Evolutionary conservation across 164 flowering plant species (phyloP).

Genomic region (Sedum album): DNA sequence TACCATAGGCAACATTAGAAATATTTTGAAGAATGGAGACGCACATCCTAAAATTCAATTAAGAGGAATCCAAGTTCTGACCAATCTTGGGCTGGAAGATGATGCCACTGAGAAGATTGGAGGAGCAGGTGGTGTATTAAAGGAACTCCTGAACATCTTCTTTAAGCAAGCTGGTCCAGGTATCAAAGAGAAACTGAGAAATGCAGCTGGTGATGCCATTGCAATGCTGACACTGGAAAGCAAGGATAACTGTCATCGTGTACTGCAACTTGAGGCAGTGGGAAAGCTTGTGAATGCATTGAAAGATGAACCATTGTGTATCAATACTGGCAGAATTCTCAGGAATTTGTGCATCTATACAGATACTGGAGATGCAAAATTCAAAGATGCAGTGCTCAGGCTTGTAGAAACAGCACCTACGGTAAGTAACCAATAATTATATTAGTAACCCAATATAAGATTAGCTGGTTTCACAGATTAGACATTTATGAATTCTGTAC

Average conservation of each 20-base stretch:
- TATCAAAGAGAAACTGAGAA: slow-evolving; percentile 32
- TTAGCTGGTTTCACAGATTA: neutral
- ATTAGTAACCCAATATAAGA: neutral
- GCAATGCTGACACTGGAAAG: slow-evolving; percentile 81
- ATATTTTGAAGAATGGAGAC: slow-evolving; percentile 57
- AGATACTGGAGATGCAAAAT: slow-evolving; percentile 30
- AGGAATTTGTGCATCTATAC: slow-evolving; percentile 58
- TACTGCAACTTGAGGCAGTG: slow-evolving; percentile 33
- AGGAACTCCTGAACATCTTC: slow-evolving; percentile 52
- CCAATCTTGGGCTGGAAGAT: slow-evolving; percentile 62
- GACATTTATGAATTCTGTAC: slow-evolving; percentile 10
- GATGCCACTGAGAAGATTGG: slow-evolving; percentile 86
- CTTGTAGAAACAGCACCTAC: slow-evolving; percentile 49
- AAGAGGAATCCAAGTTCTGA: slow-evolving; percentile 60
- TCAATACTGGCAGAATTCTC: slow-evolving; percentile 69
- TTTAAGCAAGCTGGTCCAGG: slow-evolving; percentile 29
- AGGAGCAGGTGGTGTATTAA: slow-evolving; percentile 71
- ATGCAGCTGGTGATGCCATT: slow-evolving; percentile 79
- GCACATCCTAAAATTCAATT: slow-evolving; percentile 50
- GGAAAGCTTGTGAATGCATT: slow-evolving; percentile 45
- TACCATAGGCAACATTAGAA: slow-evolving; percentile 84
- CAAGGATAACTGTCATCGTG: slow-evolving; percentile 42
- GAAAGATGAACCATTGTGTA: slow-evolving; percentile 34
- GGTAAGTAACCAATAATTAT: slow-evolving; percentile 32
- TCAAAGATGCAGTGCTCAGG: slow-evolving; percentile 18